A percentile compares a stretch with the other conserved stretches of the same genome.
Conservation (phyloP, 1,284 basidiomycete genomes). For the Cryptococcus sp. region DNA sequence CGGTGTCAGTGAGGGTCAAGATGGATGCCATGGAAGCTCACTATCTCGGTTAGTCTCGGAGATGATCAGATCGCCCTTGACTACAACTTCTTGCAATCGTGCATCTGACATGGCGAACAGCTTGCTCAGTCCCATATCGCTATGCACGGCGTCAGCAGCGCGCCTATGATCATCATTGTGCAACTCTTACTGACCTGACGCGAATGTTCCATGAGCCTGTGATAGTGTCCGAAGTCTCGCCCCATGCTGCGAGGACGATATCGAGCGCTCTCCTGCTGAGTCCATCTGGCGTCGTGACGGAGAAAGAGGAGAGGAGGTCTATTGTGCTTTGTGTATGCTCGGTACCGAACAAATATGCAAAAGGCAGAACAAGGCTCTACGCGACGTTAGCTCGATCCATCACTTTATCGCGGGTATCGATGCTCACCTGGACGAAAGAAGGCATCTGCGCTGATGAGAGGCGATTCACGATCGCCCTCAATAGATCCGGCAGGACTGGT, state of each 20-base stretch:
- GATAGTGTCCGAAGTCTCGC: conserved; percentile 89
- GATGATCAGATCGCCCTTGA: conserved; percentile 91
- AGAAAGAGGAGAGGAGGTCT: conserved; percentile 67
- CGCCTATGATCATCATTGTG: not conserved
- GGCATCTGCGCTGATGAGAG: conserved; percentile 82
- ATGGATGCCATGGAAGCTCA: conserved; percentile 53
- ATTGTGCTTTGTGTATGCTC: conserved; percentile 77
- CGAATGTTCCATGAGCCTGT: conserved; percentile 90
- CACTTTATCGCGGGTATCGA: not conserved
- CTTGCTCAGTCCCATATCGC: conserved; percentile 76
- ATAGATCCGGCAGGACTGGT: conserved; percentile 74
- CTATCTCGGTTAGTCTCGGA: conserved; percentile 75
- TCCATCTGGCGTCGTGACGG: conserved; percentile 56
- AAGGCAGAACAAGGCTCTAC: conserved; percentile 83
- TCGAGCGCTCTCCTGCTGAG: conserved; percentile 60
- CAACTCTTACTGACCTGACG: conserved; percentile 58
- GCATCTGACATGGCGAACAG: conserved; percentile 70
- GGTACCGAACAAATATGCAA: conserved; percentile 82
- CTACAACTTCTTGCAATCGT: conserved; percentile 66
- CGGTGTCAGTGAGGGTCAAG: not conserved
- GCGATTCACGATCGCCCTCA: conserved; percentile 77
- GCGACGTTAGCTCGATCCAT: not conserved
- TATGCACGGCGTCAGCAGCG: conserved; percentile 20
- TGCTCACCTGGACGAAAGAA: conserved; percentile 75
- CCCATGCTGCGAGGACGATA: conserved; percentile 84